Evolutionary conservation across 768 basidiomycete genomes (phyloP), one percentile per base, ranked within the genome.

Genomic region (Harrya chromipes): DNA sequence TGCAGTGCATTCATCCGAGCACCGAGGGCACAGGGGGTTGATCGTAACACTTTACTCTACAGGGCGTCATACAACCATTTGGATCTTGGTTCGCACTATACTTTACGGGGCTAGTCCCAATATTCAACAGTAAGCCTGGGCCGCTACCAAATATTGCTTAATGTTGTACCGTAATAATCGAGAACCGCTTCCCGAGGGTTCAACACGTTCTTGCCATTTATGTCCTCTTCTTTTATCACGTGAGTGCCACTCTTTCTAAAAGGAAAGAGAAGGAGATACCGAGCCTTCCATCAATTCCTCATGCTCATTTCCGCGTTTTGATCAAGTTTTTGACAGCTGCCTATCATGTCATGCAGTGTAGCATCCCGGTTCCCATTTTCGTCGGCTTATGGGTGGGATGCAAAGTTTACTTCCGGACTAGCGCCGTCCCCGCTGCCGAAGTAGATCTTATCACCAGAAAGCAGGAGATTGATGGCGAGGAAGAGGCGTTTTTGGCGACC

Each of bases 391-490:
- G 52, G 47, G 38, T 46, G 40, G 52, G 53, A 55, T 49, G 53
- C 59, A 61, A 68, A 51, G 50, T 63, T 59, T 53, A 55, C 61
- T 61, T 53, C 52, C 46, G 54, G 38, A 56, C 54, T 26, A 46
- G 21, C 13, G 51, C 54, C 27, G 52, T 62, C 53, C 72, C 74
- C 13, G 62, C 74, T 5, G 67, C 72, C 29, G 71, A 81, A 46
- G 79, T 83, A 39, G 84, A 89, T 61, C 74, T 87, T 20, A 64
- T 81, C 34, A 77, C 78, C 9, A 83, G 82, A 16, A 72, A 82
- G 54, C 68, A 74, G 27, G 74, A 75, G 51, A 84, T 87, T 43
- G 77, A 85, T 54, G 81, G 83, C 40, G 82, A 83, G 57, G 83
- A 87, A 59, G 69, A 75, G 53, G 68, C 62, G 40, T 81, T 74